Evolutionary conservation across 148 eudicot genomes (phyloP).

Genomic region (Heliamphora exappendiculata): DNA sequence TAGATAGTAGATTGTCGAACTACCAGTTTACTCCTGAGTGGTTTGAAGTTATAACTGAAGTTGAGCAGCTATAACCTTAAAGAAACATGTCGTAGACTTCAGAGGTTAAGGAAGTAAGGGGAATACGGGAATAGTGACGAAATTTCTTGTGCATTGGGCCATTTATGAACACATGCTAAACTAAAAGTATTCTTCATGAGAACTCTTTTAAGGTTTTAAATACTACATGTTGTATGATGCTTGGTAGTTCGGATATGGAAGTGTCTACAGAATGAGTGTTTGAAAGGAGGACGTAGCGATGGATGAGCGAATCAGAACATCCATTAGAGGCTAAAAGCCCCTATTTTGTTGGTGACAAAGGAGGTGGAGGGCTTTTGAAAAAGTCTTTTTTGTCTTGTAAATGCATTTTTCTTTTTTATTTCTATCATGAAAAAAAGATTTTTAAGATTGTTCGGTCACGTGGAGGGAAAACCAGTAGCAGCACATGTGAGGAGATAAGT

Average conservation of each 20-base stretch:
- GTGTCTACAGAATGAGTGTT: neutral
- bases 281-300: neutral
- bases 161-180: neutral
- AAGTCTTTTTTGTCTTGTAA: no score
- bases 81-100: neutral
- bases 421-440: no score
- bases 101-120: neutral
- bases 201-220: neutral
- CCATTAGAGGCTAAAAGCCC: neutral
- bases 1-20: neutral
- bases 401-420: no score
- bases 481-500: no score
- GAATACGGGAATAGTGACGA: neutral
- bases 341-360: neutral
- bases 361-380: no score
- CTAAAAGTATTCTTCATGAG: neutral
- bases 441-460: no score
- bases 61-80: neutral
- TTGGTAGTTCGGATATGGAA: neutral
- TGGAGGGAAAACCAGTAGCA: no score
- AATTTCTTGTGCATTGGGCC: neutral
- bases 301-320: no score
- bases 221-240: neutral
- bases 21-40: neutral
- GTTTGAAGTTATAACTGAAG: neutral